Percentiles rank a stretch among this genome's conserved stretches.
Conservation (phyloP, 495 filamentous ascomycete genomes). For the Penicillium pancosmium region DNA sequence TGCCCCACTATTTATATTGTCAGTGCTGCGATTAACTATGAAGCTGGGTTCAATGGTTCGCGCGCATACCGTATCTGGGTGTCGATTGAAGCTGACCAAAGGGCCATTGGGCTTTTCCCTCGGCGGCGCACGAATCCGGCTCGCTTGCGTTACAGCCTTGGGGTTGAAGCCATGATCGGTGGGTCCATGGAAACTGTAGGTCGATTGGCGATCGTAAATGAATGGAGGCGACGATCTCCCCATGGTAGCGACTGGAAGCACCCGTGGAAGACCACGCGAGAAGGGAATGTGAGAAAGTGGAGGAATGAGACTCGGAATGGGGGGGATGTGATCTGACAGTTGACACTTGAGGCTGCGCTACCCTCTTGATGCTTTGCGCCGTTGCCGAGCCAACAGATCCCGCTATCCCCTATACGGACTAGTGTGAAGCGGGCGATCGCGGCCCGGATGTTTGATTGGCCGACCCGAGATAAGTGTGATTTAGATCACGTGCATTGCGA, state of each 20-base stretch:
- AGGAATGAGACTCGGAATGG: constrained; percentile 24
- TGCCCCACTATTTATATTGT: constrained; percentile 37
- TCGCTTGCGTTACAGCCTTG: constrained; percentile 76
- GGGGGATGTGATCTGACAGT: constrained; percentile 32
- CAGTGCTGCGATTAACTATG: constrained; percentile 10
- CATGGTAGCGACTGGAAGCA: constrained; percentile 49
- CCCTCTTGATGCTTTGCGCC: neutral
- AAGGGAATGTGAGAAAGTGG: constrained; percentile 35
- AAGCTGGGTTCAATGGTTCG: neutral
- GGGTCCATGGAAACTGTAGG: constrained; percentile 50
- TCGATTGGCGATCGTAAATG: constrained; percentile 66
- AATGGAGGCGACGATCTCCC: constrained; percentile 68
- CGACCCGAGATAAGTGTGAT: neutral
- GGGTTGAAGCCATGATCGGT: constrained; percentile 73
- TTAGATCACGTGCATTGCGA: neutral
- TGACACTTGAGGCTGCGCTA: constrained; percentile 5
- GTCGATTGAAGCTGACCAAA: constrained; percentile 74
- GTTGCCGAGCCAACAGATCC: neutral
- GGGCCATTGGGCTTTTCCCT: constrained; percentile 72
- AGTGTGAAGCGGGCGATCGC: neutral
- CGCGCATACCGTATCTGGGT: constrained; percentile 74
- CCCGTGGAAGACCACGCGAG: constrained; percentile 40
- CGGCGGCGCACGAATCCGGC: constrained; percentile 56
- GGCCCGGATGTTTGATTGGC: neutral
- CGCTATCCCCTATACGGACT: neutral